A percentile compares a stretch with the other conserved stretches of the same genome.
These are phyloP conservation scores for Penicillium sumatraense DNA, from an alignment of 2,329 filamentous ascomycete species.

Conservation along the genomic window DNA sequence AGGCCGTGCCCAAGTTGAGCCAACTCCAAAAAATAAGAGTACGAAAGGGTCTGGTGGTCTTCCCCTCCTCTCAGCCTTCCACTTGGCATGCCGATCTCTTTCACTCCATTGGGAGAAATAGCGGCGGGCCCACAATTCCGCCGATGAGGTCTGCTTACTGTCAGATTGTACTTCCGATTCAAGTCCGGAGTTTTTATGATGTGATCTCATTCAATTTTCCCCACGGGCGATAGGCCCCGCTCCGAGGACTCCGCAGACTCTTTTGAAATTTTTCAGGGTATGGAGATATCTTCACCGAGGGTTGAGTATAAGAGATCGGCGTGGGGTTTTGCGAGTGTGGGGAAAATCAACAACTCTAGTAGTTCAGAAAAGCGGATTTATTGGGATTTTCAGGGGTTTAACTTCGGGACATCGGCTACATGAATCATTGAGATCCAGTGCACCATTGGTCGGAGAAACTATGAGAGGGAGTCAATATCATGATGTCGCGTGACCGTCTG, in stretches of 20 bases:
- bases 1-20: neutral
- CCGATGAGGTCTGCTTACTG: neutral
- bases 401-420: neutral
- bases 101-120: slow-evolving; percentile 12
- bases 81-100: slow-evolving; percentile 27
- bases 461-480: neutral
- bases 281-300: no score
- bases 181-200: slow-evolving; percentile 2
- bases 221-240: neutral
- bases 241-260: neutral
- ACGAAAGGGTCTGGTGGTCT: slow-evolving; percentile 9
- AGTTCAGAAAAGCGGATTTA: neutral
- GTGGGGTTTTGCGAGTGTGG: neutral
- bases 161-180: slow-evolving; percentile 3
- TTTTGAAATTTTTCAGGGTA: neutral
- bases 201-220: neutral
- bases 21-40: slow-evolving; percentile 9
- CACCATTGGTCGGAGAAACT: neutral
- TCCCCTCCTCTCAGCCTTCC: slow-evolving; percentile 10
- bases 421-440: neutral
- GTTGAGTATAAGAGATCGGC: neutral
- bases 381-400: neutral
- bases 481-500: neutral
- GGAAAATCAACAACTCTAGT: neutral
- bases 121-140: slow-evolving; percentile 1